Evolutionary conservation across 2,329 filamentous ascomycete genomes (phyloP), one percentile per base, ranked within the genome.

Genomic region (Incumbomyces lentus): DNA sequence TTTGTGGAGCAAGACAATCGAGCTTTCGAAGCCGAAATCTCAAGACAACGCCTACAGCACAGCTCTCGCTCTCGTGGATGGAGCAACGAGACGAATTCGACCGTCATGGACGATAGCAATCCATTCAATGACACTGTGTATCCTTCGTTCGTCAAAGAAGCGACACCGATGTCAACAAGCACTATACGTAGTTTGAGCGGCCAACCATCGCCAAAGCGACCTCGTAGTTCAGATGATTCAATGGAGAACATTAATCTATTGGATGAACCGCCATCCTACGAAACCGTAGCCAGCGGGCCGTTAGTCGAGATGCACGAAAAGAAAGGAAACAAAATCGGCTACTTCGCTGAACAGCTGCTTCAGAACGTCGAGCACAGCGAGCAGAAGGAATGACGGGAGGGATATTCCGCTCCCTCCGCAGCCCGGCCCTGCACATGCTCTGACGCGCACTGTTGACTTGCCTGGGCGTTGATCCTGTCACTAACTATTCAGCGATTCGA

Each of bases 1-100:
- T 76, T 77, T 48, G 67, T 75, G n/a, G 64, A 69, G 30, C 60
- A 60, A 36, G 74, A 77, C 53, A 75, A 74, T 39, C 53, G 61
- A 42, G 55, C 59, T 14, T 71, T 71, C 46, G 47, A 51, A 42
- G 38, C 49, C n/a, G 53, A 54, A 43, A 41, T 49, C 17, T 52
- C 47, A 17, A 10, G 42, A 13, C 30, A 44, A 13, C 46, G 47
- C 13, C 31, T 40, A 2, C 46, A 48, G 31, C 14, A 36, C 19
- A 18, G 39, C 41, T 31, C 41, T 44, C 33, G 47, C 29, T 40
- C 45, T 41, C 37, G 36, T 32, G n/a, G 35, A 30, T 49, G 39
- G 36, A 45, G 33, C 22, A 35, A 40, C 30, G 45, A 40, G 22
- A 44, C 47, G n/a, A 45, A 48, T 12, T 47, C 44, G 22, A 46